Evolutionary conservation across 2,329 filamentous ascomycete genomes (phyloP), one percentile per base, ranked within the genome.

Genomic region (Aspergillus pseudoglaucus): DNA sequence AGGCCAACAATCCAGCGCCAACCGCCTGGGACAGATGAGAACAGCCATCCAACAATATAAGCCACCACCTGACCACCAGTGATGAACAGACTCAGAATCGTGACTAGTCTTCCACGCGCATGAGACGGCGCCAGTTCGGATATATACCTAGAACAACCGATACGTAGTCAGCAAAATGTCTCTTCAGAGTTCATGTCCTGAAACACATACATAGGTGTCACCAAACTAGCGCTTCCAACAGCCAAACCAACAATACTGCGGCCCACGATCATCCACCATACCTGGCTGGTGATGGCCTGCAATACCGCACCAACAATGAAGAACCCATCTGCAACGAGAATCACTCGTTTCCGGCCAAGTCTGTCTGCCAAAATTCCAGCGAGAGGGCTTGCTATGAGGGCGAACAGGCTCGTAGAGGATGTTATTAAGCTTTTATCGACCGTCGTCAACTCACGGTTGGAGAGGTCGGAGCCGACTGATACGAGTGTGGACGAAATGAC

Each of bases 1-100:
- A 96, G 68, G 0, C 90, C 90, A 0, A 96, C 90, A 80, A 95
- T 90, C 84, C 87, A 94, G 44, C 89, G 77, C 90, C 91, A 97
- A 1, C 86, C 88, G 10, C 77, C 79, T 6, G 57, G 50, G 6
- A 79, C 76, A 5, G 82, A 78, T 42, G 73, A 75, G 46, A 95
- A 84, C 0, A 76, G 66, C 85, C 87, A 95, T 1, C 91, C 91
- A 6, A 90, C 71, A 1, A 94, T 64, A 66, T 96, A 96, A 2
- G 91, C 90, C 17, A 94, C 80, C 2, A 95, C 87, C 69, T 96
- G 90, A 0, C 91, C 91, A 9, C 87, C 75, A 0, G 90, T 95
- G 48, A 96, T 85, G 57, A 94, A 90, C 18, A 96, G 72, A 22
- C 85, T 82, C 50, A 88, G 84, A 47, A 93, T 80, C 1, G 89